These are phyloP conservation scores for Amaranthus cruentus DNA, from an alignment of 148 eudicot species.

Conservation along the genomic window DNA sequence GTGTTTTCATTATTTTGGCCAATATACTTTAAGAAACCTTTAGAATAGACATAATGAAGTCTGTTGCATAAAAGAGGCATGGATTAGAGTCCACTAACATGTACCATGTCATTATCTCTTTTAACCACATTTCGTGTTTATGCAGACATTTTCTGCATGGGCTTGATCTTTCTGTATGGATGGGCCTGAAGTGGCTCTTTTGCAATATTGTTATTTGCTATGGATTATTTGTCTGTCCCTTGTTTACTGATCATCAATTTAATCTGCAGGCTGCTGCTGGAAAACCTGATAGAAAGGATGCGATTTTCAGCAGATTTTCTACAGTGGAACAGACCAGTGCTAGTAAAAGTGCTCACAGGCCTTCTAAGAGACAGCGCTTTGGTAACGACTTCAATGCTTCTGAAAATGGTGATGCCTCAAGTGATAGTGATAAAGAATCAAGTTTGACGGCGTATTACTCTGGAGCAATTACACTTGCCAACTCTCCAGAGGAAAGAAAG, in stretches of 20 bases:
- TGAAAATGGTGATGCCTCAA: constrained; percentile 67
- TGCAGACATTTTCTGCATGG: neutral
- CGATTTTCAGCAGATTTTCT: constrained; percentile 40
- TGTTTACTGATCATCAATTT: constrained; percentile 13
- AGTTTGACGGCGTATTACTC: constrained; percentile 64
- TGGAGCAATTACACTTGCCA: constrained; percentile 62
- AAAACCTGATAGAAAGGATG: constrained; percentile 48
- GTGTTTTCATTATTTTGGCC: neutral
- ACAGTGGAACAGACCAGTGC: constrained; percentile 34
- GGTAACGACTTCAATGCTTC: constrained; percentile 38
- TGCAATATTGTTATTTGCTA: neutral
- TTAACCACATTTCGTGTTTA: neutral
- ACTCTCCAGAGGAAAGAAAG: constrained; percentile 85
- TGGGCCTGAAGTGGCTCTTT: neutral
- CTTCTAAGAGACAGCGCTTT: constrained; percentile 68
- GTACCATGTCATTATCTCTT: neutral
- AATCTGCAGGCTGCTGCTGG: constrained; percentile 57
- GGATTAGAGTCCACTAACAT: neutral
- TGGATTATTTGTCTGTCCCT: neutral
- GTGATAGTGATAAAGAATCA: constrained; percentile 89
- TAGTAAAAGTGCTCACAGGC: constrained; percentile 47
- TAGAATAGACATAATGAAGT: neutral
- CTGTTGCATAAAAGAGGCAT: neutral
- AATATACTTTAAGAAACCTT: neutral
- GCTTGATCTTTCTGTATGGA: neutral